These are phyloP conservation scores for Chlamydomonas sp. DNA, from an alignment of 139 green algal genomes.

Conservation along the genomic window DNA sequence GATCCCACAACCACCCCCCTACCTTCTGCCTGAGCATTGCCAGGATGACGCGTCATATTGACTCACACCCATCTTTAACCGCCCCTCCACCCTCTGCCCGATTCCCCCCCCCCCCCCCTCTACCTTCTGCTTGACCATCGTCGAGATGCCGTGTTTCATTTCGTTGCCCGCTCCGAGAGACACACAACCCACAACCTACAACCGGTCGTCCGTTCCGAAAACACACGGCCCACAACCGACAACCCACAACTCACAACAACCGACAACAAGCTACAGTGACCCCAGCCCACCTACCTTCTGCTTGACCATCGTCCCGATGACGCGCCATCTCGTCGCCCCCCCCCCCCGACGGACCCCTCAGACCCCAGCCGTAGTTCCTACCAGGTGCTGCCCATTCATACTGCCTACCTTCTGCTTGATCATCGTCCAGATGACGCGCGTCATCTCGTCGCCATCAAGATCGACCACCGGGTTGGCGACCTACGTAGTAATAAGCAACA, in stretches of 20 bases:
- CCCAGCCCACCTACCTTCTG: slow-evolving; percentile 81
- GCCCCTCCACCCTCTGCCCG: no score
- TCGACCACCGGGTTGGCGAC: slow-evolving; percentile 89
- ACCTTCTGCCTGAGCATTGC: no score
- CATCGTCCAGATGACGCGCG: slow-evolving; percentile 84
- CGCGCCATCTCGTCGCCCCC: slow-evolving; percentile 92
- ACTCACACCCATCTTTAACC: no score
- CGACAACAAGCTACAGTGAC: background rate
- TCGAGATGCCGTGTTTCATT: slow-evolving; percentile 92
- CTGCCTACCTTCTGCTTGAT: slow-evolving; percentile 91
- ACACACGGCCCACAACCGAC: no score
- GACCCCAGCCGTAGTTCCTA: background rate
- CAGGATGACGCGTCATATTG: no score
- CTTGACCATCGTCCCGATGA: slow-evolving; percentile 93
- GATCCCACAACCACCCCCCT: no score
- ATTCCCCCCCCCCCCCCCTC: no score
- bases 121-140: slow-evolving; percentile 61
- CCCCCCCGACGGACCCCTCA: no score
- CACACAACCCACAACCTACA: no score
- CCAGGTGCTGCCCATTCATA: background rate
- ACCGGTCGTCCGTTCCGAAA: background rate
- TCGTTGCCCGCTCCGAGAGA: no score
- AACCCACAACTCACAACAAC: background rate
- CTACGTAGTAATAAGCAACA: no score
- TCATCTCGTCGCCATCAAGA: slow-evolving; percentile 94